Evolutionary conservation across 164 flowering plant genomes (phyloP), one percentile per base, ranked within the genome.

Genomic region (Berberis vulgaris): DNA sequence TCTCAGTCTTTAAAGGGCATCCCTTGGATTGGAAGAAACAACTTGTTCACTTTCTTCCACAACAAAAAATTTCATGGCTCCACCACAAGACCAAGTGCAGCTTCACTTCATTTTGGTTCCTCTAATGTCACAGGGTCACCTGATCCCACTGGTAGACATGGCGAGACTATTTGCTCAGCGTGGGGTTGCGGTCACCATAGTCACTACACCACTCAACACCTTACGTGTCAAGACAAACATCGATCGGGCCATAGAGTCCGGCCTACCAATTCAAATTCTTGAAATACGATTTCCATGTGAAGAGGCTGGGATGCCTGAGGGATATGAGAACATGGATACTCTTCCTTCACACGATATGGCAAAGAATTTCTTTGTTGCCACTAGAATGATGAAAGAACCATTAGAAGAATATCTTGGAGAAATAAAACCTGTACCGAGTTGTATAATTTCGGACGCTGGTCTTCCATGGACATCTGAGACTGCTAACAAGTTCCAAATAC

Each of bases 291-390:
- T 46, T 46, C 49, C 49, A 46, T 5, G 49, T 46, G 49, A 6
- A 2, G 73, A 79, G 50, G 74, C 66, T 3, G 94, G 88, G 0
- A 57, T 85, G 7, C 90, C 86, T 0, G 70, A 63, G 3, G 86
- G 85, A 1, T 80, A 77, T 26, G 94, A 87, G 54, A 82, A 65
- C 60, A 1, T 79, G 0, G 88, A 87, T 59, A 11, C 10, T 0
- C 56, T 82, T 1, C 78, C 84, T 6, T 71, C 80, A 0, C n/a
- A 0, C 2, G 74, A 65, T 1, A n/a, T 67, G n/a, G 0, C 54
- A 6, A 6, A 1, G 9, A 73, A 74, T 3, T 81, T 87, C 69
- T 64, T 77, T 5, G 7, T 0, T 0, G 86, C 82, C 0, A 10
- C 59, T 5, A 40, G 26, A 40, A 46, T 72, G 75, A 52, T 84